These are phyloP conservation scores for Mimosa pudica DNA, from an alignment of 306 rosid genomes.

Conservation along the genomic window DNA sequence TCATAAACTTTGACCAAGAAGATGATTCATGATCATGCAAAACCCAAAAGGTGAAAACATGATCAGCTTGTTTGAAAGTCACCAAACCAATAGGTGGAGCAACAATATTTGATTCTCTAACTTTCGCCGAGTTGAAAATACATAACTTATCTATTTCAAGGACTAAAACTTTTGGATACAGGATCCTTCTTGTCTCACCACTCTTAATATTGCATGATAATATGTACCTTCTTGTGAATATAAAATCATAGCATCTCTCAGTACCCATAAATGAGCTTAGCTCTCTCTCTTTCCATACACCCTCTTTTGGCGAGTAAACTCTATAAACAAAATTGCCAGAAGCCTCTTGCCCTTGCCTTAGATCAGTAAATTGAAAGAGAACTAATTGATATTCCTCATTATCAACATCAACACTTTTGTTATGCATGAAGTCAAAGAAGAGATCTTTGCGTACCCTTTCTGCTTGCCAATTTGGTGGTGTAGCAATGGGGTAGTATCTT, in stretches of 20 bases:
- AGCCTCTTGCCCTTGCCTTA: no score
- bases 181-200: neutral
- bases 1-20: neutral
- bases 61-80: accelerated
- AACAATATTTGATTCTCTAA: neutral
- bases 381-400: neutral
- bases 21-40: neutral
- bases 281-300: neutral
- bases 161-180: neutral
- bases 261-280: neutral
- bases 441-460: no score
- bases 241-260: neutral
- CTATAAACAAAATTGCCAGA: neutral
- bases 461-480: neutral
- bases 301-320: neutral
- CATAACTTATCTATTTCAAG: accelerated
- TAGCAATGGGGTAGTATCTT: neutral
- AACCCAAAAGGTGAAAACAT: neutral
- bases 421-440: neutral
- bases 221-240: neutral
- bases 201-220: neutral
- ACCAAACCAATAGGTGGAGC: neutral
- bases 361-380: neutral
- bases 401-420: neutral
- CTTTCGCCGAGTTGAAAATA: neutral